These are phyloP conservation scores for Xylariaceae sp. DNA, from an alignment of 2,329 filamentous ascomycete species.

Conservation along the genomic window DNA sequence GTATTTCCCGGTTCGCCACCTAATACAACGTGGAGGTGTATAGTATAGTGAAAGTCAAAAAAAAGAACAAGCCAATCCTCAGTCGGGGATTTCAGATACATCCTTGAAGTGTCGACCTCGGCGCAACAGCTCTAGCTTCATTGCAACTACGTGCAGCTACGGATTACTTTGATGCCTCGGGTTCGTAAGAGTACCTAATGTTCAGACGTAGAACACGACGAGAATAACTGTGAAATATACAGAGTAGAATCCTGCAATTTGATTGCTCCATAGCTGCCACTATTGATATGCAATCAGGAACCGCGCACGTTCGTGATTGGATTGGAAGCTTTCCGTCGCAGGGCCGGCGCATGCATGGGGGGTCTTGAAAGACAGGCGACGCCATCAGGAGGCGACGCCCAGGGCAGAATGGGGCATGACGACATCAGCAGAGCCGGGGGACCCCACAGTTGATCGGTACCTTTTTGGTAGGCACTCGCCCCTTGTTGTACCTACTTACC, in stretches of 20 bases:
- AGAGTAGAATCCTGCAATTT: too few species aligned
- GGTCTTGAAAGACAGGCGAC: slow-evolving; percentile 1
- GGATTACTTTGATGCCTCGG: too few species aligned
- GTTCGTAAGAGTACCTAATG: too few species aligned
- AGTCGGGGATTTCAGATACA: too few species aligned
- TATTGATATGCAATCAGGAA: too few species aligned
- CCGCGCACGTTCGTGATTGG: too few species aligned
- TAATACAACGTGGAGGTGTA: background rate
- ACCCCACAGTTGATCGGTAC: slow-evolving; percentile 7
- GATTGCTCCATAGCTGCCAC: too few species aligned
- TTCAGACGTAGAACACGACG: background rate
- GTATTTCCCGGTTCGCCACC: background rate
- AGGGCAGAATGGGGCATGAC: slow-evolving; percentile 19
- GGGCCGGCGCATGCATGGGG: background rate
- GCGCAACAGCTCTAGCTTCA: background rate
- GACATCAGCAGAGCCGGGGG: slow-evolving; percentile 20
- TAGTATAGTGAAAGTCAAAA: background rate
- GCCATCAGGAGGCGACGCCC: background rate
- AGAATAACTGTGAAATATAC: background rate
- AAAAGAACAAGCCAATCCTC: background rate
- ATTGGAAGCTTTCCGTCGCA: background rate
- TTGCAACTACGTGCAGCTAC: background rate
- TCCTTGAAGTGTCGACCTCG: background rate
- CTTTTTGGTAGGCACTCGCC: too few species aligned
- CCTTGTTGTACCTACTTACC: too few species aligned